A percentile compares a stretch with the other conserved stretches of the same genome.
Conservation (phyloP, 2,329 filamentous ascomycete species). For the Fusarium nematophilum region DNA sequence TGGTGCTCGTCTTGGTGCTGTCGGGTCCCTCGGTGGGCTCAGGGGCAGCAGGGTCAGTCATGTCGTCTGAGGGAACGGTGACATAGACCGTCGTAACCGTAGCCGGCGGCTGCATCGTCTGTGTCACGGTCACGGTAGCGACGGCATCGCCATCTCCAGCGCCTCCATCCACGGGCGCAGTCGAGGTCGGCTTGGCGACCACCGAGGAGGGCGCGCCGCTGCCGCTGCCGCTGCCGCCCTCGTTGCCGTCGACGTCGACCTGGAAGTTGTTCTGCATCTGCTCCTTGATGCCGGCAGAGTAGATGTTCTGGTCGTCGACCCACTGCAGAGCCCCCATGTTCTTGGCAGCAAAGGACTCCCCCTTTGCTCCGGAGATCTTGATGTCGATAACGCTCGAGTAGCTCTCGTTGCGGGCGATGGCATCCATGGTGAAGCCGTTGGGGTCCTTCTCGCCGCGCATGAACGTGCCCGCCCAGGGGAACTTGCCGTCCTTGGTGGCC, state of each 20-base stretch:
- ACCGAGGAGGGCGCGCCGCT: slow-evolving; percentile 35
- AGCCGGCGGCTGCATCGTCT: slow-evolving; percentile 54
- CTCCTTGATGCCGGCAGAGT: slow-evolving; percentile 56
- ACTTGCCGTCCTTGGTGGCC: slow-evolving; percentile 54
- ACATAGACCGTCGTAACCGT: slow-evolving; percentile 51
- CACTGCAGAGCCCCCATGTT: slow-evolving; percentile 45
- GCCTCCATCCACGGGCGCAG: slow-evolving; percentile 26
- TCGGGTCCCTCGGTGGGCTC: slow-evolving; percentile 20
- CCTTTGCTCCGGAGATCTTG: slow-evolving; percentile 48
- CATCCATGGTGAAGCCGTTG: slow-evolving; percentile 50
- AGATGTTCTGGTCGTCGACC: slow-evolving; percentile 53
- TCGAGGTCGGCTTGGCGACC: slow-evolving; percentile 21
- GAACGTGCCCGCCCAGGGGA: slow-evolving; percentile 55
- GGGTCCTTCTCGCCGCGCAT: slow-evolving; percentile 53
- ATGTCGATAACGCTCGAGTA: slow-evolving; percentile 56
- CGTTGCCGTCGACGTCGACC: slow-evolving; percentile 51
- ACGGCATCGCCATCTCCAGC: slow-evolving; percentile 20
- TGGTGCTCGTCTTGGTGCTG: slow-evolving; percentile 38
- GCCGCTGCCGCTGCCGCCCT: slow-evolving; percentile 32
- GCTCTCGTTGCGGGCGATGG: slow-evolving; percentile 54
- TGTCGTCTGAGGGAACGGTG: slow-evolving; percentile 48
- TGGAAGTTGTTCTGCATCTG: slow-evolving; percentile 61
- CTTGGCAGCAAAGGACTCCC: slow-evolving; percentile 38
- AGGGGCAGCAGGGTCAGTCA: slow-evolving; percentile 21
- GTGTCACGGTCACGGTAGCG: slow-evolving; percentile 49